phyloP scores from a whole-genome alignment of 2,329 filamentous ascomycete species.

The Rhexocercosporidium sp. region DNA sequence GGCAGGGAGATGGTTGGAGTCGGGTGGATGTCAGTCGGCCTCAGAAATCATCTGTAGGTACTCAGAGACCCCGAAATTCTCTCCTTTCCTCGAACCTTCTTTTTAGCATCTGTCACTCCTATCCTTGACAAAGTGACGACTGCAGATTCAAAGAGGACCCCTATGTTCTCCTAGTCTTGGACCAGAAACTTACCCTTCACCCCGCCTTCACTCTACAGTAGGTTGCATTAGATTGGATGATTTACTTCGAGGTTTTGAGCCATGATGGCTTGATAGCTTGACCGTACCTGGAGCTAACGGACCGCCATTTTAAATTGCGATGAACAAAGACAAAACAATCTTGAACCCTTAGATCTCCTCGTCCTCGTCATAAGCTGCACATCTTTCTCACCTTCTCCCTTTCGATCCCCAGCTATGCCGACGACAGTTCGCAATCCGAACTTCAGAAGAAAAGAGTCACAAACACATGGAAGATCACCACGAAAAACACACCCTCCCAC shows the following conservation, averaged over 20 bases:
- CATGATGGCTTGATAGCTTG: neutral
- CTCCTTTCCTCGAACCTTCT: neutral
- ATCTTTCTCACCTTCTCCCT: neutral
- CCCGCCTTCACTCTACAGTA: neutral
- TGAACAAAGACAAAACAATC: neutral
- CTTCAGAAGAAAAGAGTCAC: neutral
- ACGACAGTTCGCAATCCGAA: too few species aligned
- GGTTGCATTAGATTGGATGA: neutral
- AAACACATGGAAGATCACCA: too few species aligned
- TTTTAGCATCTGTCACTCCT: neutral
- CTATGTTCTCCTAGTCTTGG: neutral
- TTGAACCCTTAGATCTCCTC: neutral
- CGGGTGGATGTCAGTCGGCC: too few species aligned
- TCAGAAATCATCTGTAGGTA: neutral
- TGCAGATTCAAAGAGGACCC: neutral
- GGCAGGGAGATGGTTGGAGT: neutral
- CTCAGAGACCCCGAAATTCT: neutral
- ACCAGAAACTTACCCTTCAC: neutral
- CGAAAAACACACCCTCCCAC: neutral
- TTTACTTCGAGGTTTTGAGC: neutral
- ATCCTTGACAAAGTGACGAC: neutral
- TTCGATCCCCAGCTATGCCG: neutral
- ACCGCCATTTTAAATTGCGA: neutral
- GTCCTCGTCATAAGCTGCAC: neutral
- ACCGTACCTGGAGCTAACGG: conserved; percentile 9